phyloP scores from a whole-genome alignment of 192 early-diverging fungal species.

The Thoreauomyces humboldtii region DNA sequence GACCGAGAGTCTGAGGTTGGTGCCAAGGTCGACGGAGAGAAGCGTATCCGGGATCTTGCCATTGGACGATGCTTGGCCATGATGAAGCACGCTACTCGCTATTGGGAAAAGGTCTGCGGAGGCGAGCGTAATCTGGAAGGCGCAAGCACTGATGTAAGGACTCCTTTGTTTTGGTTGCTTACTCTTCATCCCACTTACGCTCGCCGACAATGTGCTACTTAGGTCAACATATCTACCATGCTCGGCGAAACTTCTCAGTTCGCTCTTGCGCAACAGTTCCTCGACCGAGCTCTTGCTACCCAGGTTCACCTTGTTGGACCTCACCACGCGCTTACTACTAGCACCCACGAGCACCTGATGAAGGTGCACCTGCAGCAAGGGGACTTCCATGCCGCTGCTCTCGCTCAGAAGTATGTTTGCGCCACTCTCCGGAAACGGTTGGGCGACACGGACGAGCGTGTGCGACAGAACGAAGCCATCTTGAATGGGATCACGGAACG shows the following conservation, averaged over 20 bases:
- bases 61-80: conserved; percentile 51
- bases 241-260: background rate
- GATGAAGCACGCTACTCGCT: conserved; percentile 77
- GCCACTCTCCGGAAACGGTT: background rate
- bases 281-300: conserved; percentile 2
- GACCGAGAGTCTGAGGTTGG: background rate
- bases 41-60: background rate
- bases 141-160: conserved; percentile 74
- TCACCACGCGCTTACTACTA: background rate
- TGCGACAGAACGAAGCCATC: background rate
- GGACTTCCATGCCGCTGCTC: conserved; percentile 3
- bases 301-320: background rate
- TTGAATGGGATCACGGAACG: background rate
- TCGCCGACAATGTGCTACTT: too few relatives aligned
- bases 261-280: background rate
- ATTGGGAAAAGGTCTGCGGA: conserved; percentile 77
- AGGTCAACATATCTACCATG: conserved; percentile 3
- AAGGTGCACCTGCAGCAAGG: background rate
- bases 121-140: conserved; percentile 72
- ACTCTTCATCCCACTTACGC: too few relatives aligned
- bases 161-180: background rate
- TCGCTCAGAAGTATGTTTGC: conserved; percentile 1
- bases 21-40: background rate
- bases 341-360: background rate
- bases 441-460: background rate